Percentiles rank a stretch among this genome's conserved stretches.
Evolutionary conservation across 192 early-diverging fungal genomes (phyloP).

Genomic region (Coemansia sp.): DNA sequence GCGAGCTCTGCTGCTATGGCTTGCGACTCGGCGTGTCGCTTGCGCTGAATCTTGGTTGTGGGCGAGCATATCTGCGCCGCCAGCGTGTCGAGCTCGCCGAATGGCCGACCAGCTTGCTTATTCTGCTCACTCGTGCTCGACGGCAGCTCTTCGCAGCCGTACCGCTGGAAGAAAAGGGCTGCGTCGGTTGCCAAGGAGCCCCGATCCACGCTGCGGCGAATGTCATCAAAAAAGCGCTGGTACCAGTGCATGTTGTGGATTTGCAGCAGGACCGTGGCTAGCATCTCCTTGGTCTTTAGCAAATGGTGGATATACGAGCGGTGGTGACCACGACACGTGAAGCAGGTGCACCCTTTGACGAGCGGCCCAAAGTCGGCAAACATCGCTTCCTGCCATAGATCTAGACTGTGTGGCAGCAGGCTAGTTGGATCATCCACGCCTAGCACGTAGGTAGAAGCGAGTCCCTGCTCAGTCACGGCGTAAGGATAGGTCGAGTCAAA

Average conservation of each 20-base stretch:
- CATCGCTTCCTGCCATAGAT: slow-evolving; percentile 60
- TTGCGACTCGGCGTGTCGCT: slow-evolving; percentile 28
- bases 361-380: slow-evolving; percentile 64
- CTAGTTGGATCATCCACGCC: not conserved
- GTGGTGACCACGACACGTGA: slow-evolving; percentile 65
- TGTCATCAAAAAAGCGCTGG: slow-evolving; percentile 40
- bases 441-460: slow-evolving; percentile 62
- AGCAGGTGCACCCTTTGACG: slow-evolving; percentile 62
- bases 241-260: slow-evolving; percentile 54
- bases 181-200: slow-evolving; percentile 33
- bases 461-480: slow-evolving; percentile 64
- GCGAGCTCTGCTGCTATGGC: not conserved
- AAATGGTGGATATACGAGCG: slow-evolving; percentile 77
- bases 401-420: slow-evolving; percentile 22
- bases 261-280: slow-evolving; percentile 72
- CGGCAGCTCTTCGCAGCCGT: slow-evolving; percentile 10
- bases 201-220: slow-evolving; percentile 36
- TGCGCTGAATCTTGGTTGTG: slow-evolving; percentile 50
- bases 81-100: slow-evolving; percentile 38
- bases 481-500: slow-evolving; percentile 71
- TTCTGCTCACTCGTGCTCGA: not conserved
- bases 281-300: slow-evolving; percentile 72
- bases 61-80: slow-evolving; percentile 35
- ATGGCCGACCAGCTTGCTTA: slow-evolving; percentile 3
- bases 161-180: slow-evolving; percentile 24